Percentiles rank a stretch among this genome's conserved stretches.
Evolutionary conservation across 768 basidiomycete species (phyloP).

Genomic region (Dioszegia aurantiaca): DNA sequence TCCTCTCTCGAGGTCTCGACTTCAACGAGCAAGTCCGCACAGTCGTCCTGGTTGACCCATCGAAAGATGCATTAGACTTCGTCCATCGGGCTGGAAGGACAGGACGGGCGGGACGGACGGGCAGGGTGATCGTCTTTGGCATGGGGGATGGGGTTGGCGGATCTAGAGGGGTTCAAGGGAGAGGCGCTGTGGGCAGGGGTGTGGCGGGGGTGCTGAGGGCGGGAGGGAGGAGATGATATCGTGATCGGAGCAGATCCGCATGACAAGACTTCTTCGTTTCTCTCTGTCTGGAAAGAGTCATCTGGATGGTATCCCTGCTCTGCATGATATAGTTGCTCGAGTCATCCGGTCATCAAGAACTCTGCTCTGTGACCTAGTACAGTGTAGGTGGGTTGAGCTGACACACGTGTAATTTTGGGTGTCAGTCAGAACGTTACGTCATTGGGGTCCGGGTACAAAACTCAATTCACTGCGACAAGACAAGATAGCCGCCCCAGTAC

Average conservation of each 20-base stretch:
- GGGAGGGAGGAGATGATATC: neutral
- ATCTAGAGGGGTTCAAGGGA: constrained; percentile 1
- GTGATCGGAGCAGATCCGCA: neutral
- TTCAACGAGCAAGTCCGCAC: constrained; percentile 74
- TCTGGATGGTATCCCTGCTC: no score
- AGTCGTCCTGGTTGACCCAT: constrained; percentile 83
- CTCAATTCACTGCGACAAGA: neutral
- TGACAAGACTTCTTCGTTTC: no score
- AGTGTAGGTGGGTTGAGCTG: no score
- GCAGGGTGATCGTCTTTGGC: constrained; percentile 49
- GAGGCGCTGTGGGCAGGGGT: constrained; percentile 14
- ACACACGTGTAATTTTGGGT: no score
- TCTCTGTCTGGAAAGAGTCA: no score
- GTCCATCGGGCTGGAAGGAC: constrained; percentile 84
- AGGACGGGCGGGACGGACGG: constrained; percentile 60
- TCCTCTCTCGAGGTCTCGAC: constrained; percentile 85
- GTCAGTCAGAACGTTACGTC: neutral
- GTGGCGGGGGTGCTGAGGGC: constrained; percentile 15
- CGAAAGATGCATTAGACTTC: constrained; percentile 86
- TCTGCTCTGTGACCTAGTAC: no score
- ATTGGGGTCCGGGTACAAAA: neutral
- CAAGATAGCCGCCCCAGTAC: no score
- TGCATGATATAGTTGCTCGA: no score
- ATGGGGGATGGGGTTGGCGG: constrained; percentile 25
- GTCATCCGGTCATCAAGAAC: no score